A percentile compares a stretch with the other conserved stretches of the same genome.
Conservation (phyloP, 345 rosid genomes). For the Ceriops decandra region DNA sequence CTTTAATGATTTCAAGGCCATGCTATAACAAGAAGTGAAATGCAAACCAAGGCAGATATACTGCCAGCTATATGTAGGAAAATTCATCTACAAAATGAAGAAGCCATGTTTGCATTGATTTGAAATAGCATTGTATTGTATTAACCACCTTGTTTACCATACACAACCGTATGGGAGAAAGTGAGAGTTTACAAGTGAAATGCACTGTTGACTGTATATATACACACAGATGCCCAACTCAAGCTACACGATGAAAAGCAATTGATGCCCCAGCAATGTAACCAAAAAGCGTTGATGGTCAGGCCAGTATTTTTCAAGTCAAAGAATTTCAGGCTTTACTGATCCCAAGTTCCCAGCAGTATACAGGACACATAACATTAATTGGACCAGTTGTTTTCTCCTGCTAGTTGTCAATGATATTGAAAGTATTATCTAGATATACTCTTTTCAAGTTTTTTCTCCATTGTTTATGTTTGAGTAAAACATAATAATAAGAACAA, state of each 20-base stretch:
- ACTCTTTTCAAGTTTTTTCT: too few species aligned
- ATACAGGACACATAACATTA: background rate
- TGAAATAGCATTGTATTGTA: too few species aligned
- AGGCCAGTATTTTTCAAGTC: too few species aligned
- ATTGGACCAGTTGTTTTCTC: background rate
- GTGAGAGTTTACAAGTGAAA: too few species aligned
- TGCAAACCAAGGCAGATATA: background rate
- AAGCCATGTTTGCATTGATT: too few species aligned
- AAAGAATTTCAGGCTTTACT: background rate
- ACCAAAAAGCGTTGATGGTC: background rate
- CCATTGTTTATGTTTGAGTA: too few species aligned
- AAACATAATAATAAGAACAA: too few species aligned
- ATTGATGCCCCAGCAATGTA: background rate
- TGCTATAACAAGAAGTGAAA: constrained; percentile 2
- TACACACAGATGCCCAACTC: background rate
- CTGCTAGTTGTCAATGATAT: background rate
- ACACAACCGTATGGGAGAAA: too few species aligned
- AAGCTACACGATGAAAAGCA: background rate
- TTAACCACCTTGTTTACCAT: too few species aligned
- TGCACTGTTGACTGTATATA: background rate
- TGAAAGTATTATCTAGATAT: too few species aligned
- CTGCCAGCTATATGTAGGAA: too few species aligned
- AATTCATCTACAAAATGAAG: too few species aligned
- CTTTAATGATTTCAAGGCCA: constrained; percentile 1
- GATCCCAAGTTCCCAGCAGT: background rate